phyloP scores from a whole-genome alignment of 2,329 filamentous ascomycete genomes.

The Neocucurbitaria cava region DNA sequence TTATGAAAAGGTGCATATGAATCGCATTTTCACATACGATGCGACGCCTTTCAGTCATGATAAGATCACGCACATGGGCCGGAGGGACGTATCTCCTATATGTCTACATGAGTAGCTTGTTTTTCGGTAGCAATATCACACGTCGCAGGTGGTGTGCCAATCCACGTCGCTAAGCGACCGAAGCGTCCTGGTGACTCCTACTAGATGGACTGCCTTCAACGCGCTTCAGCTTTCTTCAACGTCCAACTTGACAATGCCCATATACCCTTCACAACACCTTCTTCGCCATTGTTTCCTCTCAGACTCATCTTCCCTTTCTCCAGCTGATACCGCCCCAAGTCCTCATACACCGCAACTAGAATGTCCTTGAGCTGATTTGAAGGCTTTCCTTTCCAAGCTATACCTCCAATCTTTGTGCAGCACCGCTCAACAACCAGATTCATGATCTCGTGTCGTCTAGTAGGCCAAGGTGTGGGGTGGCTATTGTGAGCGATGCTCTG shows the following conservation, averaged over 20 bases:
- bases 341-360: constrained; percentile 33
- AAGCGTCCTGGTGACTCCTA: neutral
- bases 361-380: constrained; percentile 32
- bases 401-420: constrained; percentile 31
- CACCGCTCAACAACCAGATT: constrained; percentile 37
- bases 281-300: constrained; percentile 34
- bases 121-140: neutral
- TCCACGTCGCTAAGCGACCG: neutral
- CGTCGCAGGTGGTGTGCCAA: neutral
- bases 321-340: constrained; percentile 33
- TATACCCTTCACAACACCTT: constrained; percentile 52
- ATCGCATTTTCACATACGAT: neutral
- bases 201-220: neutral
- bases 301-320: constrained; percentile 33
- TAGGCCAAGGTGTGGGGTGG: constrained; percentile 13
- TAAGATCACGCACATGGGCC: neutral
- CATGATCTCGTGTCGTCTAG: constrained; percentile 28
- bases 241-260: constrained; percentile 51
- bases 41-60: neutral
- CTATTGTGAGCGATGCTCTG: constrained; percentile 34
- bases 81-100: neutral
- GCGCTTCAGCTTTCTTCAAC: neutral
- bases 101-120: too few relatives aligned
- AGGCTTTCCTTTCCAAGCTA: constrained; percentile 23
- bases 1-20: constrained; percentile 10